Base-by-base conservation (phyloP, 2,329 filamentous ascomycete species). In the Monilinia aucupariae region DNA sequence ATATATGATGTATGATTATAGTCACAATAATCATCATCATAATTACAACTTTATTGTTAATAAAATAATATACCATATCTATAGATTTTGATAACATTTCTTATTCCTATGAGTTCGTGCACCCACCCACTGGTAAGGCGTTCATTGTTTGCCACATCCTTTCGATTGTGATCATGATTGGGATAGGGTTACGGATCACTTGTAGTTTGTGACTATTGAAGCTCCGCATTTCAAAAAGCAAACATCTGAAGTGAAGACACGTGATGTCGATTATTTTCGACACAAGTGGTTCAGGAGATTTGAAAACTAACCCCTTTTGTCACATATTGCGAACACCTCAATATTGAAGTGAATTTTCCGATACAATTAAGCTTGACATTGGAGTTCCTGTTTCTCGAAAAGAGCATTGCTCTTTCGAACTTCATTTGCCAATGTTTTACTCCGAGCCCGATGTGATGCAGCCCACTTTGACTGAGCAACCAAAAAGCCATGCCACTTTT, bases 221-320 rank as follows among this genome's bases (percentile, higher is more conserved):
- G 34, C 34, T 39, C 51, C 51, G 51, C 51, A 39, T 52, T 53
- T 52, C 25, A 15, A 53, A 53, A 53, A 53, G 51, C 22, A 53
- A 53, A 53, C 34, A 53, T 53, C n/a, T 53, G 20, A 53, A 39
- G 39, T 17, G 15, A 39, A 53, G n/a, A 4, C 51, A 53, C 51
- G 51, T 53, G 34, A 53, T 15, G 12, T 15, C 10, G 12, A 39
- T 15, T 20, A 53, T 12, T 22, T 27, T n/a, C 51, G 27, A 39
- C 20, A 53, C 17, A 53, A 53, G 32, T 53, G 34, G 51, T 53
- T 7, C 51, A 39, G 34, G 25, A 39, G 25, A 34, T 8, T n/a
- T 27, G 13, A 17, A 39, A 41, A 41, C 37, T 41, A 54, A 54
- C 34, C 22, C 51, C 34, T 53, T 54, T 54, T 27, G 51, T 41